Percentiles rank a stretch among this genome's conserved stretches.
Conservation (phyloP, 2,329 filamentous ascomycete genomes). For the Aspergillus sp. region DNA sequence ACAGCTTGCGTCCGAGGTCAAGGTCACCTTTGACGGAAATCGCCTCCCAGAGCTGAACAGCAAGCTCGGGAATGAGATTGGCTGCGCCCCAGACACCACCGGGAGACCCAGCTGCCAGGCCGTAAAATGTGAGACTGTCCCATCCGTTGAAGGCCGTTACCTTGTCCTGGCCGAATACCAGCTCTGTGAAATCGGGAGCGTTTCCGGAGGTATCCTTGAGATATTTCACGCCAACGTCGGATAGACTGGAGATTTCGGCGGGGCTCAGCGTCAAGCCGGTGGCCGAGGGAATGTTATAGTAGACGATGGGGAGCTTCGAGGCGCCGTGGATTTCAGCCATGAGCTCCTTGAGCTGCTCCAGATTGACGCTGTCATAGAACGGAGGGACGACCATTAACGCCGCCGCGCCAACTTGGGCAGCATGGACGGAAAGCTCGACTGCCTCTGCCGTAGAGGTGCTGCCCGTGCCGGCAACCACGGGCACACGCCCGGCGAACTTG, state of each 20-base stretch:
- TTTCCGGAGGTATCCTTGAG: conserved; percentile 47
- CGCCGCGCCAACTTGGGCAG: conserved; percentile 30
- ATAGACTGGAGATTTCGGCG: conserved; percentile 35
- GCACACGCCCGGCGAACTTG: conserved; percentile 17
- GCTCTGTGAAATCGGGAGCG: conserved; percentile 41
- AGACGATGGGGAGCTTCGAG: conserved; percentile 38
- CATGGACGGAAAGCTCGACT: conserved; percentile 35
- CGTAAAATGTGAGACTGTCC: conserved; percentile 47
- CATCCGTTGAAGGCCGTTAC: conserved; percentile 46
- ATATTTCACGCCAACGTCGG: conserved; percentile 40
- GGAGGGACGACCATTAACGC: conserved; percentile 44
- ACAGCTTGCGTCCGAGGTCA: conserved; percentile 36
- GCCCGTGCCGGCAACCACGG: conserved; percentile 28
- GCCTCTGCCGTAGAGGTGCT: conserved; percentile 33
- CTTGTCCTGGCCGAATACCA: conserved; percentile 36
- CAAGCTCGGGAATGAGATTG: conserved; percentile 43
- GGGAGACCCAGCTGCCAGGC: conserved; percentile 41
- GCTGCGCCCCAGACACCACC: conserved; percentile 45
- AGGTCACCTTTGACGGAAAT: conserved; percentile 37
- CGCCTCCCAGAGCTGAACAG: conserved; percentile 40
- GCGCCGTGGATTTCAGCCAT: conserved; percentile 34
- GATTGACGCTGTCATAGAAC: conserved; percentile 39
- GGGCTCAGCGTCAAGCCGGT: conserved; percentile 36
- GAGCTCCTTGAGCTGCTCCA: conserved; percentile 32
- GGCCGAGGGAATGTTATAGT: conserved; percentile 45